These are phyloP conservation scores for Fusarium sambucinum DNA, from an alignment of 2,329 filamentous ascomycete genomes.

Conservation along the genomic window DNA sequence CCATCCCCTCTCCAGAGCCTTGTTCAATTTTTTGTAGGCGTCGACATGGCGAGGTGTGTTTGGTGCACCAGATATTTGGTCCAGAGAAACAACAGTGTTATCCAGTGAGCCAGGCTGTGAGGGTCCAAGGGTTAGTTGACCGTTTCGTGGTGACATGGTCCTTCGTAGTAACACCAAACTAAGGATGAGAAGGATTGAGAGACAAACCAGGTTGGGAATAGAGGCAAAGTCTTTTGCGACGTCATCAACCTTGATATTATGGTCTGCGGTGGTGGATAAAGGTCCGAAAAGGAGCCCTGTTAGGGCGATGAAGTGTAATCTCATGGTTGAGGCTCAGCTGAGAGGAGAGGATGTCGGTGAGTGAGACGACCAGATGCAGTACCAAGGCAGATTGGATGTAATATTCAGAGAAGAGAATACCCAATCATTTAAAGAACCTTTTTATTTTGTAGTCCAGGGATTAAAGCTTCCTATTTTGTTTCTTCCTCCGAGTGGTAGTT, in stretches of 20 bases:
- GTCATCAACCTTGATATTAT: slow-evolving; percentile 25
- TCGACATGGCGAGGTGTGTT: slow-evolving; percentile 46
- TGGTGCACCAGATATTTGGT: slow-evolving; percentile 41
- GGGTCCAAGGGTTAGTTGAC: slow-evolving; percentile 19
- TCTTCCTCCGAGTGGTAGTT: neutral
- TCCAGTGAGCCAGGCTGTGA: slow-evolving; percentile 20
- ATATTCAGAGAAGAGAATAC: neutral
- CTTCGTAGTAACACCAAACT: neutral
- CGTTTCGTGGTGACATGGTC: neutral
- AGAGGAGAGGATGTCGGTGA: neutral
- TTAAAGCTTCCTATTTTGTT: slow-evolving; percentile 18
- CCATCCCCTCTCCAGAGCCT: slow-evolving; percentile 46
- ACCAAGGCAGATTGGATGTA: neutral
- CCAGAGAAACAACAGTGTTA: slow-evolving; percentile 45
- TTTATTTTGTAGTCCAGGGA: neutral
- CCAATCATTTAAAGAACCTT: slow-evolving; percentile 1
- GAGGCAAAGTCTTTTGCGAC: slow-evolving; percentile 24
- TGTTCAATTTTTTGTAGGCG: slow-evolving; percentile 50
- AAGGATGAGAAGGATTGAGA: slow-evolving; percentile 10
- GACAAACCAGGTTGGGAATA: slow-evolving; percentile 36
- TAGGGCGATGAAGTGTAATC: slow-evolving; percentile 11
- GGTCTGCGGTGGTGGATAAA: slow-evolving; percentile 19
- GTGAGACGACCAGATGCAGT: neutral
- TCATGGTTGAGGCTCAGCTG: slow-evolving; percentile 15
- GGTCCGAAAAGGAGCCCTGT: slow-evolving; percentile 14